Evolutionary conservation across 2,329 filamentous ascomycete species (phyloP), one percentile per base, ranked within the genome.

Genomic region (Emergomyces orientalis): DNA sequence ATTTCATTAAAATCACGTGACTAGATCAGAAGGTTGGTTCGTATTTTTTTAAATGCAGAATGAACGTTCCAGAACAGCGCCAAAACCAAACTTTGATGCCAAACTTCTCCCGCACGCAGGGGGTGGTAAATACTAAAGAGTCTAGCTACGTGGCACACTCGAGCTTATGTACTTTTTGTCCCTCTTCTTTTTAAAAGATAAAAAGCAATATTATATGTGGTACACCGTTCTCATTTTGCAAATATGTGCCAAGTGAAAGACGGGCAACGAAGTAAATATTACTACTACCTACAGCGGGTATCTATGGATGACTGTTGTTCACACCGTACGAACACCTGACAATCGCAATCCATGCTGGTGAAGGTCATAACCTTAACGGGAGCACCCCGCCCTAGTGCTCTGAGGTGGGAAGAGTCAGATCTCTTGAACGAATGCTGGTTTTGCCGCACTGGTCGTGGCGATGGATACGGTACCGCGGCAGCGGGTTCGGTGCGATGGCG

Each of bases 361-460:
- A 75, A 68, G 63, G 66, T 69, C 67, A 79, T 84, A 61, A 79
- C 84, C 64, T 74, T 86, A 62, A 79, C 82, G 61, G 88, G 88
- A 30, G 86, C 87, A n/a, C 88, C 88, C 2, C 74, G 80, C 41
- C 71, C 75, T 37, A 74, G 74, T 11, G 74, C 77, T 30, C 77
- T 90, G 27, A 73, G 80, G 49, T 89, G 86, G 83, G 72, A 79
- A 55, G 71, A 81, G 14, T 67, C 74, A 1, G 68, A 71, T n/a
- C 78, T 90, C 47, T 74, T 86, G 22, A 58, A 39, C 37, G 51
- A 52, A 32, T 61, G 60, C 60, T 61, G 60, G 47, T 61, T 61
- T 2, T 71, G 71, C 11, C 64, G 71, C 17, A 37, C 60, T 13
- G 60, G 22, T 55, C 59, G 4, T 59, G 41, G 2, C 13, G 61